Conservation (phyloP, 2,329 filamentous ascomycete species). For the Xylariaceae sp. region DNA sequence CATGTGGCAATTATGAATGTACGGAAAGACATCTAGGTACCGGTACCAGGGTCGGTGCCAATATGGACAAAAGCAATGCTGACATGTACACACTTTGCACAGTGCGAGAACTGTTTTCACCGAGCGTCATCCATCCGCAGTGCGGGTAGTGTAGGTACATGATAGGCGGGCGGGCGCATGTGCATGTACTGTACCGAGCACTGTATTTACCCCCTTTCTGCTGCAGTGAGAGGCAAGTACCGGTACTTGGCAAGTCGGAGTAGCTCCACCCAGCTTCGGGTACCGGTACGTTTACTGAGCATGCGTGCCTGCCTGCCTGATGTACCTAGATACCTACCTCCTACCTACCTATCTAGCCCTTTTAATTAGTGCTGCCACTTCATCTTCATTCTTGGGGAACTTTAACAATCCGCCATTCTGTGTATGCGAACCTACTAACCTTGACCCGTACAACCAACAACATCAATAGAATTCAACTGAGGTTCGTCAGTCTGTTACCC, state of each 20-base stretch:
- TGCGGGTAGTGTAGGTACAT: background rate
- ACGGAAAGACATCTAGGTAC: no score
- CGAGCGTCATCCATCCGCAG: no score
- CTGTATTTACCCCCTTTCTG: no score
- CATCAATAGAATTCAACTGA: conserved; percentile 12
- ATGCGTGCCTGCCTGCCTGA: background rate
- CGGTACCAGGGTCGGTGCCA: background rate
- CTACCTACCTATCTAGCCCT: background rate
- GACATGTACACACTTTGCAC: background rate
- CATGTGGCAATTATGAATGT: background rate
- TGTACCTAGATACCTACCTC: no score
- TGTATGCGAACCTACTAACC: no score
- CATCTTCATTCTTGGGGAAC: no score
- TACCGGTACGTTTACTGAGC: background rate
- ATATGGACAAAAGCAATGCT: no score
- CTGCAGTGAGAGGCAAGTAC: background rate
- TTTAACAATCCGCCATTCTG: no score
- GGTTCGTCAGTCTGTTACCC: background rate
- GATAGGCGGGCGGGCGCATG: background rate
- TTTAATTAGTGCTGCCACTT: no score
- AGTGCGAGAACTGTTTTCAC: background rate
- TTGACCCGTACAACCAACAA: conserved; percentile 2
- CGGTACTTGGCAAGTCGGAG: background rate
- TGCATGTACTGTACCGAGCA: background rate
- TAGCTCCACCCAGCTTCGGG: background rate